Evolutionary conservation across 2,329 filamentous ascomycete genomes (phyloP), one percentile per base, ranked within the genome.

Genomic region (Colletotrichum filicis): DNA sequence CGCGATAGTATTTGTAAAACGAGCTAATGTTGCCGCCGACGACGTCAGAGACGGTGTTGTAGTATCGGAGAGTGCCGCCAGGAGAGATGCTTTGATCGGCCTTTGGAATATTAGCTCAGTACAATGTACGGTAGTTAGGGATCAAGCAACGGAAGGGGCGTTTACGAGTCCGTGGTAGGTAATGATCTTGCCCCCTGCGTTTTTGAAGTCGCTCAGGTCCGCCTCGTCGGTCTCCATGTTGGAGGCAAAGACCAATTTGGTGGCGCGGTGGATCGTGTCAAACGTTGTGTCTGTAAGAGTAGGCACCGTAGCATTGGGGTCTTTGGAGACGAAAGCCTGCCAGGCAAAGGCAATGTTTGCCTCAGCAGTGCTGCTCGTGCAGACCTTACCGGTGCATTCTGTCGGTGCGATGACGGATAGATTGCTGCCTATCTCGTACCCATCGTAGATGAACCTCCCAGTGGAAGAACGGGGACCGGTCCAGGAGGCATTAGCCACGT

Each of bases 141-240:
- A 52, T 4, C 7, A 12, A 12, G 49, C 14, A 7, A 19, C 1
- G 8, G 30, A 9, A 7, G 55, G 3, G 1, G 14, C 5, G 56
- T 32, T 56, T 12, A 67, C 68, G 5, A 71, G 35, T 1, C 86
- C 86, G 70, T 88, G 86, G 77, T 62, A 68, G 0, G 46, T 56
- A 7, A 68, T 42, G 22, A 87, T 80, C 77, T 85, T 87, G 16
- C 83, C 82, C 4, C 85, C 85, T 2, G 80, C 77, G 22, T 80
- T 76, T 16, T 79, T 79, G 77, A 85, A 85, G 1, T 75, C 73
- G 0, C 82, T 76, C 6, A 87, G 77, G 22, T 70, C 67, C 4
- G 8, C 3, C n/a, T 68, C 58, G 14, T 55, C 42, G 4, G 66
- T 68, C 28, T 56, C 66, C 16, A 63, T 42, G 35, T 26, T 55